phyloP scores from a whole-genome alignment of 2,329 filamentous ascomycete genomes.

The Hymenoscyphus salicellus region DNA sequence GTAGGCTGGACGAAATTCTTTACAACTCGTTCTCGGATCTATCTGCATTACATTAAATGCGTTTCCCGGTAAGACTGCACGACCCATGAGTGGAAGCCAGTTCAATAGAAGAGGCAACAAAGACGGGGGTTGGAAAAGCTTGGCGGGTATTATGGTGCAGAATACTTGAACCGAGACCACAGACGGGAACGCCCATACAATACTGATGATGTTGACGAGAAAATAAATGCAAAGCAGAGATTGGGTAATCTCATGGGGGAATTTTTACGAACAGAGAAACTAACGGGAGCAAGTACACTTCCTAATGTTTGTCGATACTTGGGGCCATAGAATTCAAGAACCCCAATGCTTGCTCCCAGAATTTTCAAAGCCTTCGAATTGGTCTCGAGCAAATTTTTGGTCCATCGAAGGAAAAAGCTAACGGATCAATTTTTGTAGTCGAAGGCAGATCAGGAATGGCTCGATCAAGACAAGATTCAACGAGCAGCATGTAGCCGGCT shows the following conservation, averaged over 20 bases:
- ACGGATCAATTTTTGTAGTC: not conserved
- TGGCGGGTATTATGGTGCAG: not conserved
- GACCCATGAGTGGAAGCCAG: not conserved
- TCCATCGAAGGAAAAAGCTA: not conserved
- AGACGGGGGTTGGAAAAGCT: not conserved
- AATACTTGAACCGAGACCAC: not conserved
- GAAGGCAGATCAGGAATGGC: constrained; percentile 1
- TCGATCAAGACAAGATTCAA: constrained; percentile 10
- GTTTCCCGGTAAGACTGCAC: not conserved
- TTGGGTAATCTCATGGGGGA: not conserved
- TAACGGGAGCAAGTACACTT: not conserved
- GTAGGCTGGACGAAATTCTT: not conserved
- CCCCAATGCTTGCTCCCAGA: too few species aligned
- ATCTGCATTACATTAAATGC: not conserved
- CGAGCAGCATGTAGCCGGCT: constrained; percentile 3
- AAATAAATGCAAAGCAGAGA: not conserved
- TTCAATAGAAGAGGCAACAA: not conserved
- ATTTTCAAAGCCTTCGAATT: too few species aligned
- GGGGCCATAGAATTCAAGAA: too few species aligned
- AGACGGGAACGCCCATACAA: not conserved
- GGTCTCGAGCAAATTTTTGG: too few species aligned
- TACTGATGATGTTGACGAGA: not conserved
- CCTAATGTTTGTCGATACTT: not conserved
- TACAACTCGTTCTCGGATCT: not conserved
- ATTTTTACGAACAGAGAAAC: constrained; percentile 5